Evolutionary conservation across 805 yeast species (phyloP).

Genomic region (Saturnispora galanensis): DNA sequence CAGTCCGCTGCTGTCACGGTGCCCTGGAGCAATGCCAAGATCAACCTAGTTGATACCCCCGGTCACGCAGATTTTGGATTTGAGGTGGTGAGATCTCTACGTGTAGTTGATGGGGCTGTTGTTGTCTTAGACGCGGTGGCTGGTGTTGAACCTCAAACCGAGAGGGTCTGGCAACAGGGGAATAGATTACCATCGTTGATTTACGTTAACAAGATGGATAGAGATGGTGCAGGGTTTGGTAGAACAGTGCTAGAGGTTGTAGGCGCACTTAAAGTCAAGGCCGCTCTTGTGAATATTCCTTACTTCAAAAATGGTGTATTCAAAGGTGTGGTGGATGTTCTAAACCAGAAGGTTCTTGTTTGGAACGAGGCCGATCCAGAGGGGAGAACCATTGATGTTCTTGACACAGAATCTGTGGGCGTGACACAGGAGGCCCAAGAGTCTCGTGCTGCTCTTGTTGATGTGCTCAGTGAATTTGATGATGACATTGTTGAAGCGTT

Average conservation of each 20-base stretch:
- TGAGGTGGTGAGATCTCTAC: slow-evolving; percentile 80
- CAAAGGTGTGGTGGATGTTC: slow-evolving; percentile 66
- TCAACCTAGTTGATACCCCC: slow-evolving; percentile 92
- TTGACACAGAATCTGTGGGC: slow-evolving; percentile 25
- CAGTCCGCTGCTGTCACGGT: slow-evolving; percentile 93
- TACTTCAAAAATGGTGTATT: slow-evolving; percentile 45
- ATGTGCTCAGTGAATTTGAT: slow-evolving; percentile 74
- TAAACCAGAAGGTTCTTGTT: slow-evolving; percentile 47
- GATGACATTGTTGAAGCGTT: slow-evolving; percentile 70
- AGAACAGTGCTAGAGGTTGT: slow-evolving; percentile 82
- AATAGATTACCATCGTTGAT: slow-evolving; percentile 63
- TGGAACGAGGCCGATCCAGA: slow-evolving; percentile 33
- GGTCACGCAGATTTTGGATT: slow-evolving; percentile 97
- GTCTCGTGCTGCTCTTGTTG: slow-evolving; percentile 70
- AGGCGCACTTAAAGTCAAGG: slow-evolving; percentile 61
- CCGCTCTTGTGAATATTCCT: slow-evolving; percentile 70
- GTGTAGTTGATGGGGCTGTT: slow-evolving; percentile 92
- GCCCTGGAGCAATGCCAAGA: slow-evolving; percentile 63
- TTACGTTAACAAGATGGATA: slow-evolving; percentile 90
- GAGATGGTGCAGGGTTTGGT: slow-evolving; percentile 91
- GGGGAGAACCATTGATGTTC: slow-evolving; percentile 44
- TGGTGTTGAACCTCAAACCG: slow-evolving; percentile 97
- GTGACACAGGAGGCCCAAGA: slow-evolving; percentile 40
- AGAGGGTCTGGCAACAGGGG: slow-evolving; percentile 93
- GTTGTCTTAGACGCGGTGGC: slow-evolving; percentile 92